A percentile compares a stretch with the other conserved stretches of the same genome.
Evolutionary conservation across 1,284 basidiomycete species (phyloP).

Genomic region (Ganoderma multipileum): DNA sequence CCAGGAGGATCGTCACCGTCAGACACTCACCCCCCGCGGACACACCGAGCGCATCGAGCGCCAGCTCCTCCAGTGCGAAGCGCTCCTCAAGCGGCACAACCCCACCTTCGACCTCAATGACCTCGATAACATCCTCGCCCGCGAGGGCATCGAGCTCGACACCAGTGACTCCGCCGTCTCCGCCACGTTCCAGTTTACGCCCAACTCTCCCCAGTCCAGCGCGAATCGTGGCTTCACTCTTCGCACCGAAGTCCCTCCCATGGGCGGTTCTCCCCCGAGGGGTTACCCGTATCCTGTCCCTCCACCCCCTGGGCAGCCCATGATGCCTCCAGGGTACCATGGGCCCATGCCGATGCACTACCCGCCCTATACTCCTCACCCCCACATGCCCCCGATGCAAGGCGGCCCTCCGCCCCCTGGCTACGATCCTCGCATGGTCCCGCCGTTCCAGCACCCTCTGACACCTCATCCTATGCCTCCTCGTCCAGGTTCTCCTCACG

Average conservation of each 20-base stretch:
- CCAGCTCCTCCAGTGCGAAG: constrained; percentile 75
- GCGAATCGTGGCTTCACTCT: constrained; percentile 40
- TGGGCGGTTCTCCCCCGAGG: constrained; percentile 42
- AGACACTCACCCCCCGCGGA: constrained; percentile 81
- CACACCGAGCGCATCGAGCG: constrained; percentile 81
- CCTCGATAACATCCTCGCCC: constrained; percentile 66
- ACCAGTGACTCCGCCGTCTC: constrained; percentile 37
- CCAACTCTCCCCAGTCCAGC: constrained; percentile 32
- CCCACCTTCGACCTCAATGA: constrained; percentile 69
- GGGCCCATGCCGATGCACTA: constrained; percentile 39
- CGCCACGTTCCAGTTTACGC: constrained; percentile 49
- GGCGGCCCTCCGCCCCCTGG: constrained; percentile 50
- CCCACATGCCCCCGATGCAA: constrained; percentile 5
- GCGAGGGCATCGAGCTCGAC: constrained; percentile 71
- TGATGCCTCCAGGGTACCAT: constrained; percentile 38
- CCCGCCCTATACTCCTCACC: constrained; percentile 41
- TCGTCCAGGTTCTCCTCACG: constrained; percentile 42
- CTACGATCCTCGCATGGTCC: constrained; percentile 60
- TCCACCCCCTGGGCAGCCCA: constrained; percentile 39
- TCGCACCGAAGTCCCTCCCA: constrained; percentile 39
- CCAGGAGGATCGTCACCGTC: constrained; percentile 84
- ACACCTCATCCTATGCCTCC: constrained; percentile 40
- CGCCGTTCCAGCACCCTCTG: constrained; percentile 57
- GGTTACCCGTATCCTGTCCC: constrained; percentile 36
- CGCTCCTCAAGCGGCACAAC: constrained; percentile 73